Evolutionary conservation across 495 filamentous ascomycete genomes (phyloP).

Genomic region (Ascodesmis nigricans): DNA sequence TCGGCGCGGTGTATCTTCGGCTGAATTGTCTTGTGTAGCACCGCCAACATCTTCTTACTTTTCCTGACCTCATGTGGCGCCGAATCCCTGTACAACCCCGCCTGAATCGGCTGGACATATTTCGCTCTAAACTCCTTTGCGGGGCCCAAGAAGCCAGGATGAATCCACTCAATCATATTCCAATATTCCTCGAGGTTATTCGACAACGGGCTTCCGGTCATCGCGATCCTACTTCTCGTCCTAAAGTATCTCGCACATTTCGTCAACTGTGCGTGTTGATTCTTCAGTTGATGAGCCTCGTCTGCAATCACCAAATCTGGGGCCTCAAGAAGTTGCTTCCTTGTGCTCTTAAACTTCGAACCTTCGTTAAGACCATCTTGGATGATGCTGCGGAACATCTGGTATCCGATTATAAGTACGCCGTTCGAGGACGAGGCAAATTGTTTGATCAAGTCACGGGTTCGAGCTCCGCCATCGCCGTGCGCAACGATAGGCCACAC

Average conservation of each 20-base stretch:
- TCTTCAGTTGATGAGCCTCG: conserved; percentile 69
- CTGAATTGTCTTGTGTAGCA: conserved; percentile 46
- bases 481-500: too few species aligned
- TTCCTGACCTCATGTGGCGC: conserved; percentile 28
- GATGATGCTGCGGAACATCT: conserved; percentile 32
- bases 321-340: too few species aligned
- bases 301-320: conserved; percentile 69
- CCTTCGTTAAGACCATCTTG: too few species aligned
- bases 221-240: conserved; percentile 53
- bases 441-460: too few species aligned
- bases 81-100: conserved; percentile 47
- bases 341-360: too few species aligned
- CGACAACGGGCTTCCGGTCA: conserved; percentile 70
- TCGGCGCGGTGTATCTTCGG: conserved; percentile 64
- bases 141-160: conserved; percentile 52
- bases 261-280: conserved; percentile 30
- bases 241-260: conserved; percentile 33
- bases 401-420: conserved; percentile 51
- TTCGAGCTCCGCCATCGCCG: too few species aligned
- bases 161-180: conserved; percentile 71
- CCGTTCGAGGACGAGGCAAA: too few species aligned
- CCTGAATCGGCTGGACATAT: conserved; percentile 50
- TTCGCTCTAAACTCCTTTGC: conserved; percentile 38
- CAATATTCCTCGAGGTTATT: conserved; percentile 71
- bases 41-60: conserved; percentile 41